These are phyloP conservation scores for Calocybe indica DNA, from an alignment of 768 basidiomycete species.

Conservation along the genomic window DNA sequence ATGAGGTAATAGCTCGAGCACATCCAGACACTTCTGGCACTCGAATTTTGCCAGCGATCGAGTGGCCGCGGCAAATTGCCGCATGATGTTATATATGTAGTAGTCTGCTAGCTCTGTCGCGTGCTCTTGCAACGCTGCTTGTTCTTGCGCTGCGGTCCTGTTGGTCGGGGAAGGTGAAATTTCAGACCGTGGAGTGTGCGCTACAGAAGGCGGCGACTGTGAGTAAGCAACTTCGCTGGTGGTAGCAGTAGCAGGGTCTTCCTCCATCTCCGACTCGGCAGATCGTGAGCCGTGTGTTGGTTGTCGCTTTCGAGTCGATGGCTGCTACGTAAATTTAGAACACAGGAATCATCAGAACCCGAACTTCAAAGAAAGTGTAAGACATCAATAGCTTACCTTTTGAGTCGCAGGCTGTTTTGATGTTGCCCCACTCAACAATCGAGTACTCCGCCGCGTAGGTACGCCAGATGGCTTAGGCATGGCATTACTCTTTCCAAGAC, in stretches of 20 bases:
- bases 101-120: constrained; percentile 74
- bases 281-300: constrained; percentile 54
- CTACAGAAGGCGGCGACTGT: constrained; percentile 53
- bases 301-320: constrained; percentile 56
- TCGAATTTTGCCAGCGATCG: constrained; percentile 72
- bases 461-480: constrained; percentile 34
- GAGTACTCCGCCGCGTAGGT: constrained; percentile 66
- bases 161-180: constrained; percentile 55
- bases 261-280: constrained; percentile 68
- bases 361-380: neutral
- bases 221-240: constrained; percentile 48
- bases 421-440: constrained; percentile 54
- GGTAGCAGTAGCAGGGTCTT: constrained; percentile 40
- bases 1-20: constrained; percentile 70
- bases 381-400: constrained; percentile 41
- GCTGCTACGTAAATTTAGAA: constrained; percentile 17
- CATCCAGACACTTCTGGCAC: constrained; percentile 65
- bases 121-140: constrained; percentile 65
- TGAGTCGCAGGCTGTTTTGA: constrained; percentile 40
- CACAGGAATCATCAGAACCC: constrained; percentile 1
- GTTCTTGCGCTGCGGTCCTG: constrained; percentile 64
- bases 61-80: constrained; percentile 78
- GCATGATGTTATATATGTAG: constrained; percentile 76
- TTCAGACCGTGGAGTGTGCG: constrained; percentile 60
- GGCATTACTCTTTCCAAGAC: constrained; percentile 46